Evolutionary conservation across 441 rosid genomes (phyloP).

Genomic region (Metrosideros polymorpha): DNA sequence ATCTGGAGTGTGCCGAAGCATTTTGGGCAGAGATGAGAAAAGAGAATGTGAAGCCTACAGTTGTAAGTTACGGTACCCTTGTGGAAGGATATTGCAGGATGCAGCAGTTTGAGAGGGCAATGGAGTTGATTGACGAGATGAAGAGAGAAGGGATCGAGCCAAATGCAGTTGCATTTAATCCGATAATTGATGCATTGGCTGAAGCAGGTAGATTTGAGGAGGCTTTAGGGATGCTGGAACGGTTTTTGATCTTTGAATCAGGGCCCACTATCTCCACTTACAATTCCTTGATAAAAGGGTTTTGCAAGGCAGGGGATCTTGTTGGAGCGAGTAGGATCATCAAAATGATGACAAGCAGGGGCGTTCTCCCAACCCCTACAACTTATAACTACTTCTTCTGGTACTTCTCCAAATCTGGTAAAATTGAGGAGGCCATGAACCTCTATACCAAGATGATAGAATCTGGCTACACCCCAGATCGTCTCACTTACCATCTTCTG

Average conservation of each 20-base stretch:
- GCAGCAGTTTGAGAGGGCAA: slow-evolving; percentile 54
- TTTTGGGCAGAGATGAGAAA: slow-evolving; percentile 60
- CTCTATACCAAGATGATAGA: slow-evolving; percentile 69
- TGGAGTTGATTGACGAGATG: slow-evolving; percentile 61
- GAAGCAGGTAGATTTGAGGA: slow-evolving; percentile 70
- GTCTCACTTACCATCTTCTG: slow-evolving; percentile 66
- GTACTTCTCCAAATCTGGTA: slow-evolving; percentile 44
- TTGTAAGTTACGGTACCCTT: slow-evolving; percentile 76
- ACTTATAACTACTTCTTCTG: slow-evolving; percentile 75
- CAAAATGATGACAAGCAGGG: slow-evolving; percentile 63
- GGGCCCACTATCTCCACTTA: slow-evolving; percentile 72
- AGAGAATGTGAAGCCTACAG: slow-evolving; percentile 39
- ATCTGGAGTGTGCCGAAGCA: slow-evolving; percentile 57
- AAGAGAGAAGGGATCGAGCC: slow-evolving; percentile 51
- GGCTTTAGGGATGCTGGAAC: slow-evolving; percentile 60
- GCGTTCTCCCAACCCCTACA: slow-evolving; percentile 53
- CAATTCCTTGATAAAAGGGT: slow-evolving; percentile 79
- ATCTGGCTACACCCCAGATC: slow-evolving; percentile 63
- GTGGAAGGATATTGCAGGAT: slow-evolving; percentile 73
- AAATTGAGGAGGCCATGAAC: slow-evolving; percentile 68
- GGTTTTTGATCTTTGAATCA: slow-evolving; percentile 42
- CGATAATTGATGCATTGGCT: slow-evolving; percentile 69
- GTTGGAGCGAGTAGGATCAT: slow-evolving; percentile 64
- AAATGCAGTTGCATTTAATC: slow-evolving; percentile 52
- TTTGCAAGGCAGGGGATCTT: slow-evolving; percentile 67